Base-by-base conservation (phyloP, 192 early-diverging fungal genomes). In the Podila minutissima region DNA sequence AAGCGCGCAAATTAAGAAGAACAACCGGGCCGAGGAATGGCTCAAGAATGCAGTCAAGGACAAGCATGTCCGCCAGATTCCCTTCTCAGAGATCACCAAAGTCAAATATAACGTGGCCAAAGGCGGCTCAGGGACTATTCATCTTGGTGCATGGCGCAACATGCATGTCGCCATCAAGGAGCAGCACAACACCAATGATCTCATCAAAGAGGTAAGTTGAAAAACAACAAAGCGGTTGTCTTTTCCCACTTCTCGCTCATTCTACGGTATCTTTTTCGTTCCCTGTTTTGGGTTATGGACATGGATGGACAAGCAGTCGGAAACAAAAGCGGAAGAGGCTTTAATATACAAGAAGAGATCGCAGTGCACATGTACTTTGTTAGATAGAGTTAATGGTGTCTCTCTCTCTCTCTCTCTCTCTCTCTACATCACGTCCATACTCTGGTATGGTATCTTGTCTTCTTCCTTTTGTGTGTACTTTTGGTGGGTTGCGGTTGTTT, bases 91-190 rank as follows among this genome's bases (percentile, higher is more conserved):
- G 62, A 79, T 79, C 76, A 79, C 69, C 59, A 79, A 79, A 59
- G 76, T 79, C 76, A 79, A 79, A 35, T 79, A 79, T 51, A 79
- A 79, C 49, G 76, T 79, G 50, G 76, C 76, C 38, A 79, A 79
- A 29, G 76, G 76, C 3, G 76, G 76, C 35, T 79, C 76, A 29
- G 76, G 76, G 12, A 79, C 76, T 7, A 79, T 79, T 31, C 76
- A 79, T 72, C 70, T 79, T n/a, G 76, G 76, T 41, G 76, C 76
- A 5, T 79, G 76, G 76, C 41, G 76, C 32, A 79, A 79, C 46
- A 79, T 79, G 76, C 76, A 79, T 26, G 76, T 79, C 29, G 76
- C 76, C 66, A 79, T 79, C 61, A 79, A 79, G 70, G 76, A 79
- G 22, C 76, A 79, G 31, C 76, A 79, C 38, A 79, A 79, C 24